These are phyloP conservation scores for Begonia loranthoides DNA, from an alignment of 306 rosid genomes.

Conservation along the genomic window DNA sequence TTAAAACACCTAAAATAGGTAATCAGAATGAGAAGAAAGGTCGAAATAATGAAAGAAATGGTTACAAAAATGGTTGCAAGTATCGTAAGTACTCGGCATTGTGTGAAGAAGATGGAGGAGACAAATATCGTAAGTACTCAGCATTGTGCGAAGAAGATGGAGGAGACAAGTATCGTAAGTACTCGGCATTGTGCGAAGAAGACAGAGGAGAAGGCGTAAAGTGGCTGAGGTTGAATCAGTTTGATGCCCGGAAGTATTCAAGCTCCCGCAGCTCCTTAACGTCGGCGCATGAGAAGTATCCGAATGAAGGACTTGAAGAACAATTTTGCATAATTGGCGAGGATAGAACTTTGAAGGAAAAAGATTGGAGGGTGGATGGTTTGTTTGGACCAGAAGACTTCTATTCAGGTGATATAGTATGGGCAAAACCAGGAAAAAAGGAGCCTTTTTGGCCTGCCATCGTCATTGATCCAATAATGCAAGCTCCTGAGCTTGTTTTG, in stretches of 20 bases:
- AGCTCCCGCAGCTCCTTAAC: constrained; percentile 32
- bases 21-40: constrained; percentile 31
- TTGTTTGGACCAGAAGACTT: constrained; percentile 88
- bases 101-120: constrained; percentile 28
- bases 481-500: constrained; percentile 89
- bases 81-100: constrained; percentile 34
- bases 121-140: constrained; percentile 25
- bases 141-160: constrained; percentile 43
- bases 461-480: constrained; percentile 83
- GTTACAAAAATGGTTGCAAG: constrained; percentile 27
- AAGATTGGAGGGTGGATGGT: constrained; percentile 30
- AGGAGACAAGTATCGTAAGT: constrained; percentile 21
- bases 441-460: constrained; percentile 99
- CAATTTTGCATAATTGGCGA: constrained; percentile 22
- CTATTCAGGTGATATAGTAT: constrained; percentile 82
- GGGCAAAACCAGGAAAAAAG: constrained; percentile 92
- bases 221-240: constrained; percentile 21
- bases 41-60: constrained; percentile 20
- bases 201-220: constrained; percentile 19
- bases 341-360: constrained; percentile 17
- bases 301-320: constrained; percentile 28
- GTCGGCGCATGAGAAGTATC: constrained; percentile 24
- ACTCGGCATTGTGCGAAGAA: constrained; percentile 39
- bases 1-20: constrained; percentile 29
- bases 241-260: constrained; percentile 29